Percentiles rank a stretch among this genome's conserved stretches.
These are phyloP conservation scores for Monosporascus ibericus DNA, from an alignment of 2,329 filamentous ascomycete genomes.

Conservation along the genomic window DNA sequence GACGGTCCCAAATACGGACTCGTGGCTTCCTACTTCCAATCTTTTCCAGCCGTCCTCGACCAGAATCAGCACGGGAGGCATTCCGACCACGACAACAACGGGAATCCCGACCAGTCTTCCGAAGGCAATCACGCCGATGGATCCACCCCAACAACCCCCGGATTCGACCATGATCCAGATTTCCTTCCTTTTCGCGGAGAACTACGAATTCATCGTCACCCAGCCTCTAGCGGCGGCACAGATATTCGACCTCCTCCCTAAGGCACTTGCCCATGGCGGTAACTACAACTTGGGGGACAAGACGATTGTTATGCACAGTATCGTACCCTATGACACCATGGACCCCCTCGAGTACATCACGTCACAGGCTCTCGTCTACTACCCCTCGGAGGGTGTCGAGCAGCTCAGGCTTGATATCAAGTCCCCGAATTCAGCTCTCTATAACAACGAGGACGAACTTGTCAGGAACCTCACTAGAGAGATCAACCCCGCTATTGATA, in stretches of 20 bases:
- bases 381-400: slow-evolving; percentile 64
- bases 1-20: slow-evolving; percentile 36
- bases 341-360: slow-evolving; percentile 69
- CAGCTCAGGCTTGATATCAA: slow-evolving; percentile 63
- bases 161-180: slow-evolving; percentile 73
- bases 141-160: slow-evolving; percentile 45
- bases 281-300: slow-evolving; percentile 47
- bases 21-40: slow-evolving; percentile 56
- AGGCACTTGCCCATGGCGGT: slow-evolving; percentile 59
- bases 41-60: slow-evolving; percentile 46
- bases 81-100: slow-evolving; percentile 38
- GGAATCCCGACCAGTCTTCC: slow-evolving; percentile 64
- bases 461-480: slow-evolving; percentile 67
- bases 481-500: slow-evolving; percentile 78
- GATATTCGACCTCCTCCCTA: slow-evolving; percentile 74
- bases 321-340: slow-evolving; percentile 72
- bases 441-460: slow-evolving; percentile 62
- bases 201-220: slow-evolving; percentile 75
- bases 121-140: slow-evolving; percentile 66
- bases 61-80: slow-evolving; percentile 30
- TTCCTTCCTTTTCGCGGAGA: slow-evolving; percentile 73
- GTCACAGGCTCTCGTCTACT: slow-evolving; percentile 70
- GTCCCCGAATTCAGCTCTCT: slow-evolving; percentile 66
- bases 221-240: slow-evolving; percentile 71
- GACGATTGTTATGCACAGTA: slow-evolving; percentile 56